phyloP scores from a whole-genome alignment of 148 eudicot genomes.

The Vaccinium macrocarpon region DNA sequence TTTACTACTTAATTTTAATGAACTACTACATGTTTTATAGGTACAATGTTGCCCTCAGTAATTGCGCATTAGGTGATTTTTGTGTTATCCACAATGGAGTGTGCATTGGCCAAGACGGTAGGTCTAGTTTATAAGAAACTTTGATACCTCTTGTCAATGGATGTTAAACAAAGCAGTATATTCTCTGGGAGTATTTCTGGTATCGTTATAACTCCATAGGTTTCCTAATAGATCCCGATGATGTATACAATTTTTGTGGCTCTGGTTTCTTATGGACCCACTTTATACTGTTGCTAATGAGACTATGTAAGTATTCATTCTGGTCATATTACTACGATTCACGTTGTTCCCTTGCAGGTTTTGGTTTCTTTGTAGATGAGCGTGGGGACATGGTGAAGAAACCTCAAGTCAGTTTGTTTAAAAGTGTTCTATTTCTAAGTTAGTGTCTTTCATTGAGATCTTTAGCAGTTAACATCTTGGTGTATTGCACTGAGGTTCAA shows the following conservation, averaged over 20 bases:
- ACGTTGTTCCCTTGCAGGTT: conserved; percentile 49
- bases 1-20: conserved; percentile 10
- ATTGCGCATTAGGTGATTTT: conserved; percentile 75
- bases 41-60: conserved; percentile 79
- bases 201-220: background rate
- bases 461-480: background rate
- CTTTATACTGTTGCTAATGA: background rate
- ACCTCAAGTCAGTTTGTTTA: conserved; percentile 59
- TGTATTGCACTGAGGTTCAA: background rate
- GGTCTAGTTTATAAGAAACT: background rate
- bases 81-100: conserved; percentile 85
- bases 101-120: conserved; percentile 96
- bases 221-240: background rate
- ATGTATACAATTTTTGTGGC: background rate
- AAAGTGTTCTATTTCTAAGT: conserved; percentile 1
- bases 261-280: background rate
- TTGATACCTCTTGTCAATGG: background rate
- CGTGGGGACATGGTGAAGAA: conserved; percentile 76
- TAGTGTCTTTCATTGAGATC: background rate
- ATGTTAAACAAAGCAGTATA: background rate
- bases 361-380: conserved; percentile 81
- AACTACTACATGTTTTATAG: conserved; percentile 33
- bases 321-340: background rate
- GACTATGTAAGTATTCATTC: background rate
- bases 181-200: background rate